These are phyloP conservation scores for Penicillium taxi DNA, from an alignment of 495 filamentous ascomycete genomes.

Conservation along the genomic window DNA sequence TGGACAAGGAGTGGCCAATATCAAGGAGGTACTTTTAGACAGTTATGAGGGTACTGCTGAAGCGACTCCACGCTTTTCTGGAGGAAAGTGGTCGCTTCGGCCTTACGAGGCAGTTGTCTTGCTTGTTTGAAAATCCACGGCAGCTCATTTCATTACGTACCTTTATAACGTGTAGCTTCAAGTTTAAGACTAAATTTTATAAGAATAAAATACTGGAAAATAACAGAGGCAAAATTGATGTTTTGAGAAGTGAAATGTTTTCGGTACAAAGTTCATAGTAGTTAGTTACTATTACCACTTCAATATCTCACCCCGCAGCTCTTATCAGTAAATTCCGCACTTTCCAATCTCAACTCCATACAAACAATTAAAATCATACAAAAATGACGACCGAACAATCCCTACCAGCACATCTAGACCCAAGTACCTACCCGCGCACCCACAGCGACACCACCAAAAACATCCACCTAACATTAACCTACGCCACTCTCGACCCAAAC, in stretches of 20 bases:
- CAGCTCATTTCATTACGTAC: too few species aligned
- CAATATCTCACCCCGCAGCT: neutral
- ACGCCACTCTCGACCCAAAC: constrained; percentile 51
- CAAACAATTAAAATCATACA: constrained; percentile 4
- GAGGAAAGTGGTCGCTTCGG: constrained; percentile 26
- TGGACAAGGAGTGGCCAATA: constrained; percentile 22
- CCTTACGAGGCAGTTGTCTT: constrained; percentile 35
- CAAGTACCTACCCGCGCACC: constrained; percentile 36
- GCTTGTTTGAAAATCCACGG: constrained; percentile 13
- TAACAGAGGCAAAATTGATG: too few species aligned
- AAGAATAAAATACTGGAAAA: too few species aligned
- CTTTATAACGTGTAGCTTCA: too few species aligned
- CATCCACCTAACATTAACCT: constrained; percentile 48
- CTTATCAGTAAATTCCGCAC: neutral
- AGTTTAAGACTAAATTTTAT: too few species aligned
- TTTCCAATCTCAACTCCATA: neutral
- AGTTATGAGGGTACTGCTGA: constrained; percentile 29
- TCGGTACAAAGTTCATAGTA: too few species aligned
- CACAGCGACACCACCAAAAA: constrained; percentile 19
- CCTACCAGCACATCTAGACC: constrained; percentile 30
- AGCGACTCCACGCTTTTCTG: constrained; percentile 18
- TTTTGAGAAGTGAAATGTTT: too few species aligned
- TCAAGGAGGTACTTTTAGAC: constrained; percentile 36
- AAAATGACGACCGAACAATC: constrained; percentile 12
- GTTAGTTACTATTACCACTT: too few species aligned